Evolutionary conservation across 257 asterid species (phyloP), one percentile per base, ranked within the genome.

Genomic region (Solanum clarkiae): DNA sequence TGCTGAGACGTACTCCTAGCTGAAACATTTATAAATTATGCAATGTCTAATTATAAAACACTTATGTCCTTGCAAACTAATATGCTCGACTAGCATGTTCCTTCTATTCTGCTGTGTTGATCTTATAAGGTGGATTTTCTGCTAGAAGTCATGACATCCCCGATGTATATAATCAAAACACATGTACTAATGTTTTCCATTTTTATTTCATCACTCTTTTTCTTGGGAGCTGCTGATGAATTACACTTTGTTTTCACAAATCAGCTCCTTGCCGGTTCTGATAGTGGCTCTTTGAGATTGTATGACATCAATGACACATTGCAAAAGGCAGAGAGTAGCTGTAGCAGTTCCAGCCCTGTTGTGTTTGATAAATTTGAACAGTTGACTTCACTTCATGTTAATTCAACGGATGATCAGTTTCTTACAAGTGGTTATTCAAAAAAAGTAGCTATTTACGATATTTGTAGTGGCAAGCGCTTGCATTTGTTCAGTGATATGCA

Each of bases 201-300:
- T 70, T 68, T 70, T 20, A 20, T 72, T 14, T 72, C 63, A 51
- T 55, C 8, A 40, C 79, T 18, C 47, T 57, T 80, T 56, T 85
- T 47, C 47, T 6, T 22, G 26, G 63, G 40, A 65, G 20, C 75
- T 42, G 75, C 32, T 84, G 84, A 86, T 92, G 47, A 89, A 57
- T 47, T 87, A 11, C 77, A 42, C 69, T 77, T 9, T 40, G 42
- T 87, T 85, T 71, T 83, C 83, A 70, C 15, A 82, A 77, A 72
- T 55, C 85, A 95, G 98, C 95, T 95, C 81, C 92, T 95, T 86
- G 96, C 92, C 84, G 97, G 98, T 44, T 92, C 93, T 26, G 98
- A 93, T 71, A 89, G 90, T 66, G 98, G 98, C 44, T 90, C 93
- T 69, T 87, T 94, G 90, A 90, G 92, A 87, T 88, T 95, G 86